Evolutionary conservation across 1,139 yeast genomes (phyloP), one percentile per base, ranked within the genome.

Genomic region (Blastobotrys raffinosifermentans): DNA sequence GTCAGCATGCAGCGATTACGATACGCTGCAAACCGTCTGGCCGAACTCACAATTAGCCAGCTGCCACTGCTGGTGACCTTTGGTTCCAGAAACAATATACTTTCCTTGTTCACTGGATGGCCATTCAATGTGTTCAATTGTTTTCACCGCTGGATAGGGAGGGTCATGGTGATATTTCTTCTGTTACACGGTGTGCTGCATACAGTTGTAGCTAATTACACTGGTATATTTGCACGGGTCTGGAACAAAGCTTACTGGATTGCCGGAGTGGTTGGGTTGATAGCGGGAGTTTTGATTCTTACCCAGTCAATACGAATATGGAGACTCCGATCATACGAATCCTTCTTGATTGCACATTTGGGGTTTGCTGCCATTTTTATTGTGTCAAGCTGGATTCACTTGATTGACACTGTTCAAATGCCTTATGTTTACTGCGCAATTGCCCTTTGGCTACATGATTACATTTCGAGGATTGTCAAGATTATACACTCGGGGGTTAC

Each of bases 61-160:
- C 57, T 73, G 37, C 84, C 85, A 5, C 41, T 71, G 7, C 50
- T 74, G 31, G 61, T 76, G 16, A 56, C 77, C 32, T 76, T 78
- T 53, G 76, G 78, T 7, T 81, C 83, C 13, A 66, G 85, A 63
- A 82, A 82, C 55, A 82, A 81, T 54, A 60, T 80, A 36, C 58
- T 82, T 50, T 74, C 75, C 46, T 69, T 72, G 67, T 35, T 77
- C 31, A 76, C 86, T 3, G 83, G 85, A 30, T 78, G 85, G 80
- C 66, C 73, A 17, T 72, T 70, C 48, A 63, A 77, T 1, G 69
- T 82, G 32, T 79, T 80, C 54, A 63, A 77, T 40, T 63, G 72
- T 18, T 69, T 76, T 54, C 93, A 83, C 58, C 75, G 79, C 50
- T 78, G 84, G 80, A 53, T 75, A 4, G 74, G 79, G 1, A 69